Percentiles rank a stretch among this genome's conserved stretches.
These are phyloP conservation scores for Pseudopithomyces chartarum DNA, from an alignment of 2,329 filamentous ascomycete species.

Conservation along the genomic window DNA sequence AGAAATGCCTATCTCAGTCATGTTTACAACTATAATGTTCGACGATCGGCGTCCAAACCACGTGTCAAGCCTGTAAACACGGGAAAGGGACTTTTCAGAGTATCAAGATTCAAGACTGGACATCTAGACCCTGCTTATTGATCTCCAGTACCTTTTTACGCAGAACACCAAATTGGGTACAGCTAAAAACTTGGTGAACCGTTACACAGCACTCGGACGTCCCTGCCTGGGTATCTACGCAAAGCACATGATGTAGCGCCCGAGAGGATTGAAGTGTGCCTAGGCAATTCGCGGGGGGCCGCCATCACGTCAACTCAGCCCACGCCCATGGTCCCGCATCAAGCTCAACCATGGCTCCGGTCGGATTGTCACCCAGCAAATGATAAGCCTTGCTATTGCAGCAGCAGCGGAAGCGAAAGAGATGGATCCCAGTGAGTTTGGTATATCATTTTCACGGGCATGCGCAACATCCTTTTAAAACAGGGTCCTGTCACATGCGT, in stretches of 20 bases:
- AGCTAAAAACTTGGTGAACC: neutral
- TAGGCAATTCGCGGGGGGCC: neutral
- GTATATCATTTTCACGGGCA: neutral
- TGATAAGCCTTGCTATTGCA: neutral
- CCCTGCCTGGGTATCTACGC: too few relatives aligned
- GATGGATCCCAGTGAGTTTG: neutral
- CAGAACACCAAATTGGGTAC: neutral
- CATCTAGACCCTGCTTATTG: neutral
- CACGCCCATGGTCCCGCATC: neutral
- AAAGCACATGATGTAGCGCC: slow-evolving; percentile 1
- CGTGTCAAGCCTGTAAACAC: neutral
- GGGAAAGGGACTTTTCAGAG: neutral
- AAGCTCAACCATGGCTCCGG: neutral
- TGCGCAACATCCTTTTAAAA: neutral
- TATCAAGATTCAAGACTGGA: neutral
- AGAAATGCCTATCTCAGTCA: neutral
- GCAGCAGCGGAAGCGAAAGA: neutral
- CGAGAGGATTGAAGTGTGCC: neutral
- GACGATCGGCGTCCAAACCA: neutral
- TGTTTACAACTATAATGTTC: neutral
- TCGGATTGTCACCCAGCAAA: neutral
- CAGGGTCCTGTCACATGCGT: neutral
- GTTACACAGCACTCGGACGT: neutral
- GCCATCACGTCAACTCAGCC: slow-evolving; percentile 2
- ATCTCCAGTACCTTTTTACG: neutral